Conservation (phyloP, 371 early-diverging fungal genomes). For the Coelomomyces lativittatus region DNA sequence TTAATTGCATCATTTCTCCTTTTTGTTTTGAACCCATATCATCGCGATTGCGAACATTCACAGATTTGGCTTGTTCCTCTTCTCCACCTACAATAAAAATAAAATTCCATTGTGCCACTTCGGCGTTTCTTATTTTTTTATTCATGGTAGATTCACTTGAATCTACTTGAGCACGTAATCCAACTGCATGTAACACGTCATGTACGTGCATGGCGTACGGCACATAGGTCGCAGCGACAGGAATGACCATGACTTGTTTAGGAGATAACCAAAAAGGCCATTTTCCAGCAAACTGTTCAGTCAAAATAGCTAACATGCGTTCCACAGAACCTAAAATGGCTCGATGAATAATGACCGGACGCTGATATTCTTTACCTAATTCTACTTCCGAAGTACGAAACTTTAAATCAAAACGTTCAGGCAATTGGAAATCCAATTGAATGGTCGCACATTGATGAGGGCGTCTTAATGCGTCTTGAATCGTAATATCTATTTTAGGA, state of each 20-base stretch:
- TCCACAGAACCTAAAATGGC: constrained; percentile 87
- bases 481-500: constrained; percentile 98
- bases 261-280: constrained; percentile 64
- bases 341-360: constrained; percentile 88
- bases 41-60: constrained; percentile 81
- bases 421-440: constrained; percentile 74
- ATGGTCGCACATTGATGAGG: constrained; percentile 50
- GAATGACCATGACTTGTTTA: constrained; percentile 35
- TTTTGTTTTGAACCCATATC: constrained; percentile 63
- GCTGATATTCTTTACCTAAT: constrained; percentile 17
- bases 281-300: constrained; percentile 69
- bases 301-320: constrained; percentile 83
- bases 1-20: constrained; percentile 52
- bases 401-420: constrained; percentile 65
- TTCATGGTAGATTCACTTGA: constrained; percentile 67
- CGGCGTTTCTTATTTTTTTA: constrained; percentile 86
- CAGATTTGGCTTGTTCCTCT: constrained; percentile 61
- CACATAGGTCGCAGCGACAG: constrained; percentile 39
- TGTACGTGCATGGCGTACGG: constrained; percentile 48
- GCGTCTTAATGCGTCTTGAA: constrained; percentile 83
- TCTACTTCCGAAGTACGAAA: constrained; percentile 27
- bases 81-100: constrained; percentile 83
- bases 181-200: constrained; percentile 42
- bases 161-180: constrained; percentile 75
- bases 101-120: constrained; percentile 74